Base-by-base conservation (phyloP, 257 asterid genomes). In the Voacanga thouarsii region DNA sequence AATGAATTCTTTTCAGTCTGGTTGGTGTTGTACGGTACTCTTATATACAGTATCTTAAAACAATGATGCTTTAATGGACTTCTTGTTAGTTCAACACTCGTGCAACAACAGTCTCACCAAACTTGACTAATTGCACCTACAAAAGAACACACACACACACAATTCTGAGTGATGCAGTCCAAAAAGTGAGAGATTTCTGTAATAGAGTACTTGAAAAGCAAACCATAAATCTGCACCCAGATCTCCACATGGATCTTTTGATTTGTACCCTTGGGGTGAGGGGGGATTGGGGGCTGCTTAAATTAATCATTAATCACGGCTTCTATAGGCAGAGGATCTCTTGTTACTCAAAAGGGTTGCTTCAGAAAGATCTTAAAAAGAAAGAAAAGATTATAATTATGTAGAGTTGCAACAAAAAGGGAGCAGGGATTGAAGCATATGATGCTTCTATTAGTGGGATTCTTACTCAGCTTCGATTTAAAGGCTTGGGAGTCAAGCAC, bases 361-460 rank as follows among this genome's bases (percentile, higher is more conserved):
- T 65, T 76, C 59, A 72, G 61, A 85, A 76, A 76, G 80, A 84
- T 78, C 65, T 80, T 16, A 45, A 23, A 56, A 63, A 71, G 47
- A 47, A 71, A 43, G 28, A 49, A 80, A 75, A 75, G 60, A 41
- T 18, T 57, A 19, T 28, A 59, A 6, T 7, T 9, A 5, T 26
- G 57, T 47, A 72, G 19, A 69, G 75, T 71, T 80, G n/a, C 59
- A 47, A 65, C 61, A 80, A 68, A 83, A 77, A 72, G 49, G 53
- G 74, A 10, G 49, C 21, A 43, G 55, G 66, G 66, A 23, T 75
- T 56, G 70, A 76, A 73, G 81, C 76, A 77, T 77, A 75, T 76
- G 89, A 75, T 84, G 80, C 83, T 78, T 72, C 78, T 79, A 81
- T 61, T 77, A 84, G 86, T 89, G 90, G 90, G 84, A 78, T 82